Evolutionary conservation across 768 basidiomycete species (phyloP), one percentile per base, ranked within the genome.

Genomic region (Candolleomyces eurysporus): DNA sequence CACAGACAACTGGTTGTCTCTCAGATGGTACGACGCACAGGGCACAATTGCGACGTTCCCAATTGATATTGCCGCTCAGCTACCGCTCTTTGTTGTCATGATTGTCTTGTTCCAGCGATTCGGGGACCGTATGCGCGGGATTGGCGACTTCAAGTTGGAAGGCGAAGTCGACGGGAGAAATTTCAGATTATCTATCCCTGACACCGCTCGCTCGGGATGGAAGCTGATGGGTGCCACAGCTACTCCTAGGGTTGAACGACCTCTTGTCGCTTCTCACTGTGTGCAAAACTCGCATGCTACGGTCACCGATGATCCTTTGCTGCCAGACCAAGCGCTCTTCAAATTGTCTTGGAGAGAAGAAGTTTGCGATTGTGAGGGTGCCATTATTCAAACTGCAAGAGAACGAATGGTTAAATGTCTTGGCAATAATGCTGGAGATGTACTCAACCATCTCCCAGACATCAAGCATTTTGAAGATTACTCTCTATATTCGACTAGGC

Each of bases 311-410:
- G 11, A 5, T 8, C 8, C 36, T 36, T 36, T 11, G 36, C 6
- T 11, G 36, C 36, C 36, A 11, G 36, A 36, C 8, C 3, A 6
- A 36, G 36, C 6, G 36, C 36, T 60, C 54, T 52, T 63, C 59
- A 63, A 63, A 48, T 57, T 51, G 10, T 63, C 62, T 13, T 63
- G 62, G 62, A 53, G 58, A 7, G 59, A 63, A 57, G 58, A 60
- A 16, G 4, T 16, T n/a, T 32, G 59, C 1, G 21, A 14, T 7
- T 42, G 14, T 26, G 62, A 60, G 45, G 30, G 43, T 19, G 0
- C 49, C 22, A 46, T 63, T 32, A 52, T 63, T 11, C 16, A 3
- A 6, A 50, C 30, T 19, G 62, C 62, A n/a, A 48, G 21, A 31
- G 30, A 39, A 11, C 43, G 62, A 17, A 54, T 31, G 11, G 26